phyloP scores from a whole-genome alignment of 306 rosid genomes.

The Cucurbita maxima region DNA sequence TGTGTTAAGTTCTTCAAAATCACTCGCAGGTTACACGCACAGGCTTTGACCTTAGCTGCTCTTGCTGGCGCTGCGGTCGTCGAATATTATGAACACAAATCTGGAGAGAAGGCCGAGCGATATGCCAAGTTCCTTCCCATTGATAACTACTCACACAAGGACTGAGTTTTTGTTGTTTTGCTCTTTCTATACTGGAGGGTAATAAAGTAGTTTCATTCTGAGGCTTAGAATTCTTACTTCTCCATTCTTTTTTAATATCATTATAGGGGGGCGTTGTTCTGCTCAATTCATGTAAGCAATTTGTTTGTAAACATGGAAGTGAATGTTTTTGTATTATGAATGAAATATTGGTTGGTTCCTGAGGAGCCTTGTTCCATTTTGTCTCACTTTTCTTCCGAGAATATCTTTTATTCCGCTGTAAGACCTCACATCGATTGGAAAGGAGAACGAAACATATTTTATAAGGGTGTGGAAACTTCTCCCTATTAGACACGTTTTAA shows the following conservation, averaged over 20 bases:
- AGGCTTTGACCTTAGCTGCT: conserved; percentile 86
- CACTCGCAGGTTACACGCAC: conserved; percentile 73
- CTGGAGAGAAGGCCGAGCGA: conserved; percentile 27
- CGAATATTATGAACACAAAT: conserved; percentile 58
- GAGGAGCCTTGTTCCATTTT: neutral
- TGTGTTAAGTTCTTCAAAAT: neutral
- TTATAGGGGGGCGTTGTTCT: neutral
- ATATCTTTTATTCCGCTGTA: neutral
- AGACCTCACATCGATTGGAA: too few relatives aligned
- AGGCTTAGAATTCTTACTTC: neutral
- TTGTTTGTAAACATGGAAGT: neutral
- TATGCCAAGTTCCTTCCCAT: conserved; percentile 27
- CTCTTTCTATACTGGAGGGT: neutral
- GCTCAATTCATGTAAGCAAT: neutral
- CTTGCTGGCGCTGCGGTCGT: conserved; percentile 79
- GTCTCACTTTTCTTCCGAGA: neutral
- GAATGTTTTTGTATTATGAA: neutral
- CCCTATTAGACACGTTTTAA: too few relatives aligned
- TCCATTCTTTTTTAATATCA: neutral
- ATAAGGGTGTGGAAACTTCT: too few relatives aligned
- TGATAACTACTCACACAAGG: conserved; percentile 29
- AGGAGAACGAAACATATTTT: too few relatives aligned
- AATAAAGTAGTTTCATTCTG: conserved; percentile 7
- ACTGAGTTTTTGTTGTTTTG: conserved; percentile 2
- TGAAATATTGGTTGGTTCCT: neutral